These are phyloP conservation scores for Penicillium turbatum DNA, from an alignment of 495 filamentous ascomycete species.

Conservation along the genomic window DNA sequence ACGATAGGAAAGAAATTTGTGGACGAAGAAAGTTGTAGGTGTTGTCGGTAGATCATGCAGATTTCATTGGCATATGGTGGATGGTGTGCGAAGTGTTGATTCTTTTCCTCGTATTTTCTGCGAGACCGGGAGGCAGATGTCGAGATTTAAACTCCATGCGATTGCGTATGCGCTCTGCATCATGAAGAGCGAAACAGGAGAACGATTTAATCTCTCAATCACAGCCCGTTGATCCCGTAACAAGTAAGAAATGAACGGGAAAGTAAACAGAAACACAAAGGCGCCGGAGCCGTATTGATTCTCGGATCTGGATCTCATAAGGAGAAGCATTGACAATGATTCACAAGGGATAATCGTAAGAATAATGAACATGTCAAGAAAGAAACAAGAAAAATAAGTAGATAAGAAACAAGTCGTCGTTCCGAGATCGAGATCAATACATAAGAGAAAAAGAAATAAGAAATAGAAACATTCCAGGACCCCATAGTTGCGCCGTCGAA, in stretches of 20 bases:
- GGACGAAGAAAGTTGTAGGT: constrained; percentile 4
- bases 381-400: constrained; percentile 20
- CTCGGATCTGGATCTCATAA: constrained; percentile 4
- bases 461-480: constrained; percentile 23
- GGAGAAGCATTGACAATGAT: constrained; percentile 21
- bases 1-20: background rate
- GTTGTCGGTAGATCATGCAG: constrained; percentile 1
- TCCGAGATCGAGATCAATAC: constrained; percentile 17
- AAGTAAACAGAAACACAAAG: constrained; percentile 13
- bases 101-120: constrained; percentile 7
- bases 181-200: constrained; percentile 7
- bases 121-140: background rate
- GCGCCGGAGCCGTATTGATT: constrained; percentile 19
- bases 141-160: constrained; percentile 9
- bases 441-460: constrained; percentile 13
- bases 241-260: constrained; percentile 15
- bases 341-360: constrained; percentile 21
- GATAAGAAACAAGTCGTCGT: constrained; percentile 9
- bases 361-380: constrained; percentile 19
- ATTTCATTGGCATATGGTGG: background rate
- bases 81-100: constrained; percentile 1
- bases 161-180: constrained; percentile 25
- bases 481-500: constrained; percentile 35
- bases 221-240: background rate
- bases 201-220: background rate